Evolutionary conservation across 192 early-diverging fungal genomes (phyloP).

Genomic region (Coemansia sp.): DNA sequence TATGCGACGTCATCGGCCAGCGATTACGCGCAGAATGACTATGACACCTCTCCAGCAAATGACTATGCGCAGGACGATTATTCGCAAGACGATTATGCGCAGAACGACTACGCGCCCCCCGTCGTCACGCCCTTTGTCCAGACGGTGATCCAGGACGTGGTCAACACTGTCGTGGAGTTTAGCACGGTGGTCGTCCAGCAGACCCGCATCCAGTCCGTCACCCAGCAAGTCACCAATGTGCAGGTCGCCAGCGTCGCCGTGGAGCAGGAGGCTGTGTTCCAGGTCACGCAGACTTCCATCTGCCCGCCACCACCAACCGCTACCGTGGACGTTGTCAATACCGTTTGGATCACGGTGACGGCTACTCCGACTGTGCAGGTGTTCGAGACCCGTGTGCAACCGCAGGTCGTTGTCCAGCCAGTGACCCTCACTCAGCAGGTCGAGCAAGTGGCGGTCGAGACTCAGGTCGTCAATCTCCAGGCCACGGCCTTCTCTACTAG

Average conservation of each 20-base stretch:
- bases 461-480: slow-evolving; percentile 43
- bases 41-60: background rate
- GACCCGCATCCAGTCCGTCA: slow-evolving; percentile 30
- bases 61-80: slow-evolving; percentile 1
- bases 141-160: slow-evolving; percentile 37
- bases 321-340: slow-evolving; percentile 45
- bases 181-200: slow-evolving; percentile 42
- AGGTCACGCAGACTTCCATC: slow-evolving; percentile 48
- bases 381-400: slow-evolving; percentile 39
- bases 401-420: slow-evolving; percentile 47
- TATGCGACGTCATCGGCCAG: background rate
- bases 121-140: slow-evolving; percentile 33
- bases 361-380: slow-evolving; percentile 50
- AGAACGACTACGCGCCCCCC: slow-evolving; percentile 18
- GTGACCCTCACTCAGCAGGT: slow-evolving; percentile 50
- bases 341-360: slow-evolving; percentile 45
- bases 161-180: slow-evolving; percentile 38
- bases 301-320: slow-evolving; percentile 43
- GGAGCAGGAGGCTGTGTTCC: slow-evolving; percentile 38
- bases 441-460: slow-evolving; percentile 36
- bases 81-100: background rate
- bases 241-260: slow-evolving; percentile 43
- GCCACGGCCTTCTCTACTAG: slow-evolving; percentile 39
- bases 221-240: slow-evolving; percentile 36
- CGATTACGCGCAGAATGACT: slow-evolving; percentile 5